Evolutionary conservation across 208 protist genomes (phyloP).

Genomic region (Blastocrithidia nonstop): DNA sequence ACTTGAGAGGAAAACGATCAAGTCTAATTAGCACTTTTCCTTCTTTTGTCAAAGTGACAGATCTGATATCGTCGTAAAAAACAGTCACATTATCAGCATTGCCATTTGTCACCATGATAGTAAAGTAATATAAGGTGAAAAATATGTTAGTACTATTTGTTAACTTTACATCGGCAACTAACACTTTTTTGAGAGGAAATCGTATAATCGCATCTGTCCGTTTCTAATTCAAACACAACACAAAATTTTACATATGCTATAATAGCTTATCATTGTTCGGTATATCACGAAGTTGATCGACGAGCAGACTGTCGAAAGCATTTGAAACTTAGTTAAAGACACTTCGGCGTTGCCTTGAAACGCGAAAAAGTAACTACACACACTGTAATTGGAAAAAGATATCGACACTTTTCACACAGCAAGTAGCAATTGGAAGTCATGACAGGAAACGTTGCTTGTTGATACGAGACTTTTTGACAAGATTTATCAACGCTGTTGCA

Average conservation of each 20-base stretch:
- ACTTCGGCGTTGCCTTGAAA: constrained; percentile 54
- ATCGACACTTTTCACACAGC: constrained; percentile 52
- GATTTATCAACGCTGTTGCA: constrained; percentile 77
- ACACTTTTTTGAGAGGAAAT: constrained; percentile 42
- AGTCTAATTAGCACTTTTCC: constrained; percentile 64
- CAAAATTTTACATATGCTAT: constrained; percentile 45
- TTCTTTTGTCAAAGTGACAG: constrained; percentile 63
- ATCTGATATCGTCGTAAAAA: constrained; percentile 64
- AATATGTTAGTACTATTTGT: constrained; percentile 42
- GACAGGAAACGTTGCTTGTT: constrained; percentile 70
- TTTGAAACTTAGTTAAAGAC: constrained; percentile 25
- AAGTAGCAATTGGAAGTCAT: constrained; percentile 59
- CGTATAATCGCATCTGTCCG: constrained; percentile 33
- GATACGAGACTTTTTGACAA: constrained; percentile 77
- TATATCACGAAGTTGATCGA: constrained; percentile 34
- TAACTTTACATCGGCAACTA: constrained; percentile 50
- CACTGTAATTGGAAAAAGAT: constrained; percentile 88
- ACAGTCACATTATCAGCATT: constrained; percentile 82
- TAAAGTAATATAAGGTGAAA: constrained; percentile 73
- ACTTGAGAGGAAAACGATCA: constrained; percentile 69
- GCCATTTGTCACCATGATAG: constrained; percentile 53
- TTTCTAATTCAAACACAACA: constrained; percentile 47
- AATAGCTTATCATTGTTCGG: constrained; percentile 63
- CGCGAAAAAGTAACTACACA: constrained; percentile 77
- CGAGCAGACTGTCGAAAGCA: constrained; percentile 10